Evolutionary conservation across 768 basidiomycete species (phyloP), one percentile per base, ranked within the genome.

Genomic region (Kwoniella sp.): DNA sequence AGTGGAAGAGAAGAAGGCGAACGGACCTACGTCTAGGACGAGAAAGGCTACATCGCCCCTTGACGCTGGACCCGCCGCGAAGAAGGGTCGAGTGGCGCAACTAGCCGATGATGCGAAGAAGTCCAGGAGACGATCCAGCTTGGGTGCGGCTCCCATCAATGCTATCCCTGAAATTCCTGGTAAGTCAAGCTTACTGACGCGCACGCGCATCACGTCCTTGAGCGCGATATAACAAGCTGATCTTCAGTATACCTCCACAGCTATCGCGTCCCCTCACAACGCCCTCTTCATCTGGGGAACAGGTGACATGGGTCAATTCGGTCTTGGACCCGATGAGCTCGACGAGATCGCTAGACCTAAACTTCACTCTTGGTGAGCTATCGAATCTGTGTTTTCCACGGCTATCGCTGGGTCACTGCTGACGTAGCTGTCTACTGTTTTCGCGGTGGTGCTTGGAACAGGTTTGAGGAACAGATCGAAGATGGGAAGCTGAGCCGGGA

Each of bases 221-320:
- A 67, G 30, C 57, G 66, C 63, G 0, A 9, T 31, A 23, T 7
- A 28, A 4, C 26, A 29, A 34, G 29, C 30, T 37, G 47, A 25
- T 41, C 2, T 23, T 7, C 28, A 26, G n/a, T n/a, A 51, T 1
- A 4, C 1, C 41, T 2, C 7, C 7, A 4, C 30, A 77, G 73
- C 70, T 23, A 34, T 50, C n/a, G 67, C 76, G 4, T 54, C 69
- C n/a, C 92, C 92, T 22, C 84, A 88, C 34, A 85, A 87, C 15
- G 85, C 88, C 47, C 84, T 93, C 20, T 95, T 93, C 69, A 88
- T 86, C 8, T 97, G 91, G 86, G 95, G 95, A 7, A 88, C 80
- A 20, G 93, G 93, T 28, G 93, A 95, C 81, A 92, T 93, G 82
- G 94, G 93, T 30, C 94, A 98, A 80, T 90, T 96, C 74, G 96